Evolutionary conservation across 495 filamentous ascomycete species (phyloP), one percentile per base, ranked within the genome.

Genomic region (Talaromyces wortmannii): DNA sequence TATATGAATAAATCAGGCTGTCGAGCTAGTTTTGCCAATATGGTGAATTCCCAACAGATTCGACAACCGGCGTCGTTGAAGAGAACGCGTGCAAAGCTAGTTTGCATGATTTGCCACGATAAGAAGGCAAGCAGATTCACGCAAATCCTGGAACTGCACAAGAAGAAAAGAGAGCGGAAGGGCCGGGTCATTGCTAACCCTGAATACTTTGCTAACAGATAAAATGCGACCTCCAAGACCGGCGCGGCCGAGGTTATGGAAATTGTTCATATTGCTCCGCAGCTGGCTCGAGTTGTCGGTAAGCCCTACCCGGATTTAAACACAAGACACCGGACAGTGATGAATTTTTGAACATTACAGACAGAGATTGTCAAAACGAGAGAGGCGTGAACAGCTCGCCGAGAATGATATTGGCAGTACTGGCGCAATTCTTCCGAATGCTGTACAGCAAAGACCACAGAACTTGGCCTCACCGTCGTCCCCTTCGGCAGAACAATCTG

Each of bases 201-300:
- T n/a, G n/a, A 23, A 33, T 50, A 31, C 57, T 45, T 45, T n/a
- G 32, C 18, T 12, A 36, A 29, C 45, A 66, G 63, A 61, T 71
- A 52, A 65, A 64, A 54, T 71, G 68, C 54, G 68, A 71, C 42
- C 57, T 71, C 13, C 66, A 71, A 59, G 59, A 45, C 15, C 57
- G 61, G 48, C 56, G 57, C 31, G 55, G 47, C 16, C 57, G 65
- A 33, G 65, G 68, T 23, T 51, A 55, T 42, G 56, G 51, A 36
- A 56, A 60, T 18, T 71, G 68, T 48, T 67, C 62, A 23, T 66
- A 66, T 43, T 71, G 68, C 29, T 57, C 61, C 42, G 32, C 60
- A 17, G 53, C 62, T 17, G 61, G 64, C 12, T 58, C 58, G 15
- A 61, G 66, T 11, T 68, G 66, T 54, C 60, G 62, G 61, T 62